Percentiles rank a stretch among this genome's conserved stretches.
Conservation (phyloP, 768 basidiomycete genomes). For the Termitomyces heimii region DNA sequence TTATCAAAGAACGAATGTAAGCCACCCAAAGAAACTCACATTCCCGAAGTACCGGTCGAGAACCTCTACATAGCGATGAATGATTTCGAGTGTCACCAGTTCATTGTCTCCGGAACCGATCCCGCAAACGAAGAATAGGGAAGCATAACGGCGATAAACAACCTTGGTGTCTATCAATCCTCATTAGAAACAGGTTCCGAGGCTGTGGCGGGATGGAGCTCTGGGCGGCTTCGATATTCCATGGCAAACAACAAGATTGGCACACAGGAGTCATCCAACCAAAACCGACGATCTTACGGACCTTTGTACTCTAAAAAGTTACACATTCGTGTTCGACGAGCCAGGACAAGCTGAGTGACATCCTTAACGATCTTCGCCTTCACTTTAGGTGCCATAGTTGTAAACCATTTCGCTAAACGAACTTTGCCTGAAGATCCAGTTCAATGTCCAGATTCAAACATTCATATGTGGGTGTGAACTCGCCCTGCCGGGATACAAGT, state of each 20-base stretch:
- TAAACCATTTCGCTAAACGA: slow-evolving; percentile 97
- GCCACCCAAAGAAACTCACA: slow-evolving; percentile 38
- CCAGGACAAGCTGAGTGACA: slow-evolving; percentile 95
- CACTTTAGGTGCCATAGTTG: slow-evolving; percentile 82
- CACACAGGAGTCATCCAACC: background rate
- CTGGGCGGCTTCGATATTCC: background rate
- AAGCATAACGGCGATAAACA: slow-evolving; percentile 93
- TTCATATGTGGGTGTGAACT: slow-evolving; percentile 16
- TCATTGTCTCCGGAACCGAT: slow-evolving; percentile 86
- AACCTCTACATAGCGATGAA: slow-evolving; percentile 93
- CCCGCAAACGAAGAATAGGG: slow-evolving; percentile 90
- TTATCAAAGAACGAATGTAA: slow-evolving; percentile 3
- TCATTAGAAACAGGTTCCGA: slow-evolving; percentile 5
- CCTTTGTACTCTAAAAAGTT: slow-evolving; percentile 99
- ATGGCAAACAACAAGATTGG: background rate
- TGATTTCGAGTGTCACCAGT: slow-evolving; percentile 84
- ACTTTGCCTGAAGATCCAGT: slow-evolving; percentile 69
- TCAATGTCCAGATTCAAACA: slow-evolving; percentile 2
- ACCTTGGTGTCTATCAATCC: slow-evolving; percentile 72
- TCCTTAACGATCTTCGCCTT: slow-evolving; percentile 99
- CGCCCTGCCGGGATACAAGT: slow-evolving; percentile 94
- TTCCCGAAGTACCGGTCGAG: slow-evolving; percentile 89
- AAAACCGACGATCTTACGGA: slow-evolving; percentile 24
- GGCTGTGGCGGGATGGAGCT: slow-evolving; percentile 1
- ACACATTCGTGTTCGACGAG: slow-evolving; percentile 94